phyloP scores from a whole-genome alignment of 176 grass and related monocot genomes.

The Hyparrhenia diplandra region DNA sequence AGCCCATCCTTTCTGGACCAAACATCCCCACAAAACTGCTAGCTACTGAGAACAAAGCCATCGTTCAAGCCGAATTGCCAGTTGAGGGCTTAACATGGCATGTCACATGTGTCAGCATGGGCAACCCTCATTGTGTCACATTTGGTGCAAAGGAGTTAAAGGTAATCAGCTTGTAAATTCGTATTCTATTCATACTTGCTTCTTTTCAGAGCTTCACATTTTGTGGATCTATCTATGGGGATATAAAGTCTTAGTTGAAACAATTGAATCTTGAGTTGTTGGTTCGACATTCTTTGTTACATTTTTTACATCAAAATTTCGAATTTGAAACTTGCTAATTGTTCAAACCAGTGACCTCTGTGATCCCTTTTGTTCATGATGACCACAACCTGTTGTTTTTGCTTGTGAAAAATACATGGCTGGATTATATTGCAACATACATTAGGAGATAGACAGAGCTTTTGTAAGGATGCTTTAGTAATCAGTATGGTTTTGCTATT shows the following conservation, averaged over 20 bases:
- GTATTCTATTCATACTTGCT: not conserved
- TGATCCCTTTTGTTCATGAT: slow-evolving; percentile 1
- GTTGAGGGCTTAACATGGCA: slow-evolving; percentile 78
- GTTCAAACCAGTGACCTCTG: not conserved
- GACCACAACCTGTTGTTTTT: not conserved
- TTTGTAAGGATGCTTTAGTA: not conserved
- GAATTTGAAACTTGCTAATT: not conserved
- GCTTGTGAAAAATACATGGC: not conserved
- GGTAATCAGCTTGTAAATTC: slow-evolving; percentile 34
- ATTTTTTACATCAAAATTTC: not conserved
- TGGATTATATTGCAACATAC: not conserved
- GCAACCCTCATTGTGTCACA: slow-evolving; percentile 92
- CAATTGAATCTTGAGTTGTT: not conserved
- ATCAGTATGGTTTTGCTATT: not conserved
- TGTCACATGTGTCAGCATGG: slow-evolving; percentile 99
- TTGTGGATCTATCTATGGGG: slow-evolving; percentile 1
- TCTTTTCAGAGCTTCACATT: not conserved
- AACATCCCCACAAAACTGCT: slow-evolving; percentile 79
- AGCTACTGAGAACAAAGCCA: slow-evolving; percentile 59
- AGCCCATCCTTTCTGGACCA: slow-evolving; percentile 67
- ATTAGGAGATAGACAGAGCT: not conserved
- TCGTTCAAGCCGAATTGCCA: slow-evolving; percentile 62
- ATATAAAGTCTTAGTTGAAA: not conserved
- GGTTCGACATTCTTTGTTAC: not conserved
- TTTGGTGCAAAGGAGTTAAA: slow-evolving; percentile 58